A percentile compares a stretch with the other conserved stretches of the same genome.
These are phyloP conservation scores for Monilinia aucupariae DNA, from an alignment of 2,329 filamentous ascomycete species.

Conservation along the genomic window DNA sequence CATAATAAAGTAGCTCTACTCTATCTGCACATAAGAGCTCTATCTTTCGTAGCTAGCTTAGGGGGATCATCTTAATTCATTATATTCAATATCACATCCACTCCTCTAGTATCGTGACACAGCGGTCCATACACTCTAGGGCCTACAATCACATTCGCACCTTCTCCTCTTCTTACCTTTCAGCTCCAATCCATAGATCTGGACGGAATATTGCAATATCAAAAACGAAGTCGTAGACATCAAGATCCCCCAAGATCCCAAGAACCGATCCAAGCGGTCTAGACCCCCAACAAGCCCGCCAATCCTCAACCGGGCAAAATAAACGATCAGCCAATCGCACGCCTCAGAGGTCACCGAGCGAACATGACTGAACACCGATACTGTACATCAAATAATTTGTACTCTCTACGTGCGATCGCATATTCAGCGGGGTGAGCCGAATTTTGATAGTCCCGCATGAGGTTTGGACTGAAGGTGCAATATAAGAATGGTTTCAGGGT, in stretches of 20 bases:
- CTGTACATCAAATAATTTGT: not conserved
- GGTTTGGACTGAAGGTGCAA: not conserved
- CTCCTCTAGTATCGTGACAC: no score
- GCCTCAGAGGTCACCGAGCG: conserved; percentile 8
- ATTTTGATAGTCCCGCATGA: conserved; percentile 6
- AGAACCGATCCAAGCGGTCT: conserved; percentile 14
- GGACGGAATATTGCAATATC: not conserved
- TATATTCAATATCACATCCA: no score
- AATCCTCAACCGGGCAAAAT: conserved; percentile 25
- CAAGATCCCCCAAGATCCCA: no score
- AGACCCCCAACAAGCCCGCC: conserved; percentile 15
- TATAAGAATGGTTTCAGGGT: not conserved
- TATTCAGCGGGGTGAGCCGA: conserved; percentile 12
- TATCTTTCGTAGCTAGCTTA: no score
- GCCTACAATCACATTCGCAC: not conserved
- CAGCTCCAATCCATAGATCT: not conserved
- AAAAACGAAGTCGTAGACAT: not conserved
- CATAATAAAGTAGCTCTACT: no score
- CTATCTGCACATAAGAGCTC: no score
- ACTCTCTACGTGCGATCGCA: not conserved
- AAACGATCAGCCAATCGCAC: conserved; percentile 20
- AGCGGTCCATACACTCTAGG: not conserved
- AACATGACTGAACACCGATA: conserved; percentile 9
- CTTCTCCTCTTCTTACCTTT: not conserved
- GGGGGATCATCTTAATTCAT: no score